Evolutionary conservation across 768 basidiomycete genomes (phyloP).

Genomic region (Naematelia encephala): DNA sequence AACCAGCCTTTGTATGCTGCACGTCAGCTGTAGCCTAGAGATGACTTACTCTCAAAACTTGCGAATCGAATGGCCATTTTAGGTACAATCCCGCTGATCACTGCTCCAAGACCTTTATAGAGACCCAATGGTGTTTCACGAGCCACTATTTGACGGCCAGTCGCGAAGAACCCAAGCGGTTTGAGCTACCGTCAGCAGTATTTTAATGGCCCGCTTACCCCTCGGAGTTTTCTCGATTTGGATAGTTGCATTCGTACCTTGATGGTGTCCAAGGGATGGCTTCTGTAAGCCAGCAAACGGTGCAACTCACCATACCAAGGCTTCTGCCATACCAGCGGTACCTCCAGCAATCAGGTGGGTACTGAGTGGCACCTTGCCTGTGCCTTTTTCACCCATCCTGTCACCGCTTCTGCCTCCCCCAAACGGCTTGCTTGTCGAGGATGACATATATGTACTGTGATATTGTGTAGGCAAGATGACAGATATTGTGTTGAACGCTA

Average conservation of each 20-base stretch:
- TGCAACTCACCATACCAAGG: slow-evolving; percentile 55
- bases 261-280: slow-evolving; percentile 96
- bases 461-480: too few relatives aligned
- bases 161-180: slow-evolving; percentile 85
- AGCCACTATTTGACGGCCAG: slow-evolving; percentile 77
- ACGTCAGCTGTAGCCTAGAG: neutral
- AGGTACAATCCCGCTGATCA: slow-evolving; percentile 92
- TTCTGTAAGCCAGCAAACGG: slow-evolving; percentile 50
- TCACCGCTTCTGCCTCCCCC: slow-evolving; percentile 41
- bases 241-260: slow-evolving; percentile 99
- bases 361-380: slow-evolving; percentile 51
- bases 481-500: too few relatives aligned
- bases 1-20: slow-evolving; percentile 75
- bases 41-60: slow-evolving; percentile 71
- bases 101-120: slow-evolving; percentile 97
- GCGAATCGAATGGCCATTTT: slow-evolving; percentile 99
- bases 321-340: slow-evolving; percentile 88
- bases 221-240: slow-evolving; percentile 68
- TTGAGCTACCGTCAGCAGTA: slow-evolving; percentile 63
- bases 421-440: slow-evolving; percentile 34
- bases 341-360: slow-evolving; percentile 90
- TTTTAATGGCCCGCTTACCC: slow-evolving; percentile 61
- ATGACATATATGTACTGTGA: too few relatives aligned
- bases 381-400: slow-evolving; percentile 15
- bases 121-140: slow-evolving; percentile 92